These are phyloP conservation scores for Mimosa pudica DNA, from an alignment of 306 rosid species.

Conservation along the genomic window DNA sequence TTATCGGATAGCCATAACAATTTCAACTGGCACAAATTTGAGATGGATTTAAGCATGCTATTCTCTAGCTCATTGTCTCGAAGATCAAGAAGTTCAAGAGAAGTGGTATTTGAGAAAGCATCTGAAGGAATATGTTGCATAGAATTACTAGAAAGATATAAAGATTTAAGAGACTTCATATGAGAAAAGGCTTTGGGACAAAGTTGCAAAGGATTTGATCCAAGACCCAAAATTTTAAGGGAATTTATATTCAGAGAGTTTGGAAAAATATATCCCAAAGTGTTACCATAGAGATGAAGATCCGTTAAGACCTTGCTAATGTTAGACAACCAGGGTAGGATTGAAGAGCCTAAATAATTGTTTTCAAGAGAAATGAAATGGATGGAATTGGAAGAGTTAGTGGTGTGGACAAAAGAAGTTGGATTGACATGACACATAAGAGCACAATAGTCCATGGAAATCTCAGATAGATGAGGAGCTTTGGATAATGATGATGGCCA, in stretches of 20 bases:
- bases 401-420: too few relatives aligned
- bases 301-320: too few relatives aligned
- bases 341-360: too few relatives aligned
- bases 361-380: too few relatives aligned
- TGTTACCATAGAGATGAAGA: slow-evolving; percentile 13
- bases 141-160: background rate
- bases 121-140: slow-evolving; percentile 33
- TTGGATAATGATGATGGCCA: slow-evolving; percentile 19
- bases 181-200: background rate
- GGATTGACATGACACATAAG: background rate
- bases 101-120: slow-evolving; percentile 26
- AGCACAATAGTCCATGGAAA: fast-evolving
- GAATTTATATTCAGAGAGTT: slow-evolving; percentile 28
- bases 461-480: background rate
- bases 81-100: slow-evolving; percentile 33
- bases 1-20: background rate
- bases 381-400: too few relatives aligned
- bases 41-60: slow-evolving; percentile 26
- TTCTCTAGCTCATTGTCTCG: slow-evolving; percentile 28
- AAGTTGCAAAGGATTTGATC: background rate
- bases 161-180: background rate
- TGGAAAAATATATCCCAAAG: background rate
- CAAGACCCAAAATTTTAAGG: background rate
- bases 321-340: too few relatives aligned
- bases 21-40: slow-evolving; percentile 23